phyloP scores from a whole-genome alignment of 768 basidiomycete genomes.

The Pulveroboletus sp. region DNA sequence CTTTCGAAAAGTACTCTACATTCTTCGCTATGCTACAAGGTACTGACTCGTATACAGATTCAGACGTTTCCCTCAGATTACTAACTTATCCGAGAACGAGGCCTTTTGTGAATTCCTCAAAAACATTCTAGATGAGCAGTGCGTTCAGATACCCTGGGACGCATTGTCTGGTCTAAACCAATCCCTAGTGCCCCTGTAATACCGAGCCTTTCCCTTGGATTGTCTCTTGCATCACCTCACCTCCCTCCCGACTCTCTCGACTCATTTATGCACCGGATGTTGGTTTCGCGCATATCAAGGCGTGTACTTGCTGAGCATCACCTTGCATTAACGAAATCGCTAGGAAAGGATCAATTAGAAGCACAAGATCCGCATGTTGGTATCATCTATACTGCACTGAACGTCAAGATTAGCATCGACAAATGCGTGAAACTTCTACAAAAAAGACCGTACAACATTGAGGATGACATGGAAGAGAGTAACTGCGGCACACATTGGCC shows the following conservation, averaged over 20 bases:
- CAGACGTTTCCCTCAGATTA: slow-evolving; percentile 69
- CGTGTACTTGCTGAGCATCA: slow-evolving; percentile 89
- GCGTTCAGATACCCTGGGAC: slow-evolving; percentile 21
- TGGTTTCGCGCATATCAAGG: slow-evolving; percentile 84
- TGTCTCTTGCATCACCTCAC: slow-evolving; percentile 79
- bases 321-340: slow-evolving; percentile 67
- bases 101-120: slow-evolving; percentile 71
- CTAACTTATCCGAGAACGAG: slow-evolving; percentile 67
- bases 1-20: slow-evolving; percentile 68
- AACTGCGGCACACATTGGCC: slow-evolving; percentile 43
- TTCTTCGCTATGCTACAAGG: not conserved
- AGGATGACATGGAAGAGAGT: slow-evolving; percentile 33
- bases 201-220: slow-evolving; percentile 74
- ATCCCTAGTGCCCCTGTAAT: slow-evolving; percentile 63
- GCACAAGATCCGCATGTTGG: slow-evolving; percentile 64
- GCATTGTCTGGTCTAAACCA: slow-evolving; percentile 4
- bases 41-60: slow-evolving; percentile 42
- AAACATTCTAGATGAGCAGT: slow-evolving; percentile 73
- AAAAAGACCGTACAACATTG: slow-evolving; percentile 41
- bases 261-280: slow-evolving; percentile 86
- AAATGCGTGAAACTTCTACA: slow-evolving; percentile 58
- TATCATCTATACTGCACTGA: slow-evolving; percentile 75
- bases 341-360: slow-evolving; percentile 34
- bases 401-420: slow-evolving; percentile 65
- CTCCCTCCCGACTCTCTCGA: slow-evolving; percentile 76